Evolutionary conservation across 2,329 filamentous ascomycete species (phyloP), one percentile per base, ranked within the genome.

Genomic region (Thermoascus crustaceus): DNA sequence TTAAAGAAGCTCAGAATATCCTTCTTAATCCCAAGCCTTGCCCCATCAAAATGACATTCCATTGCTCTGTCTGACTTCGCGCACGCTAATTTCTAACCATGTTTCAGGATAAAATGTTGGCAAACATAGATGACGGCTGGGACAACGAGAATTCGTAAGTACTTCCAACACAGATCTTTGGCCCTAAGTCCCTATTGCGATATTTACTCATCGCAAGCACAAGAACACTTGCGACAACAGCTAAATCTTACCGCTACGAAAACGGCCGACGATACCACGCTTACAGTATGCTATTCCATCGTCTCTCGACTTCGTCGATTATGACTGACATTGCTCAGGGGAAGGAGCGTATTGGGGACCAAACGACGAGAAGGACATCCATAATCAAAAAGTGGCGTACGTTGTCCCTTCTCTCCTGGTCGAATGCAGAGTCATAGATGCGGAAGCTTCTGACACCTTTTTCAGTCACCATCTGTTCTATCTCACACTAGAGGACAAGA

Each of bases 241-340:
- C 47, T 2, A 41, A 47, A 24, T 47, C 52, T 20, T 57, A 55
- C 34, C 41, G 47, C 16, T 46, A 55, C 11, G 58, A 61, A 38
- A 53, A 61, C 42, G 51, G 55, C 9, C 49, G 58, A 31, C 49
- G 52, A 35, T 61, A 60, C 38, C 54, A 44, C 37, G 35, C 44
- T 26, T 45, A 50, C 34, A 29, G 38, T 29, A 16, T 21, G 39
- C 22, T 22, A 19, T 8, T 24, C 4, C 6, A 4, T 30, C 14
- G n/a, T 22, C 0, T 10, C 4, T 9, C 6, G 0, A 23, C 5
- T 6, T 9, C 7, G 9, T 11, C 10, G 16, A 35, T 10, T 7
- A 7, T 26, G 17, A 21, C 31, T 32, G 5, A 24, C 8, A 24
- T 8, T 13, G 22, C 22, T 24, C 25, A 53, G 49, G 48, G 11